phyloP scores from a whole-genome alignment of 2,329 filamentous ascomycete species.

The Aspergillus alliaceus region DNA sequence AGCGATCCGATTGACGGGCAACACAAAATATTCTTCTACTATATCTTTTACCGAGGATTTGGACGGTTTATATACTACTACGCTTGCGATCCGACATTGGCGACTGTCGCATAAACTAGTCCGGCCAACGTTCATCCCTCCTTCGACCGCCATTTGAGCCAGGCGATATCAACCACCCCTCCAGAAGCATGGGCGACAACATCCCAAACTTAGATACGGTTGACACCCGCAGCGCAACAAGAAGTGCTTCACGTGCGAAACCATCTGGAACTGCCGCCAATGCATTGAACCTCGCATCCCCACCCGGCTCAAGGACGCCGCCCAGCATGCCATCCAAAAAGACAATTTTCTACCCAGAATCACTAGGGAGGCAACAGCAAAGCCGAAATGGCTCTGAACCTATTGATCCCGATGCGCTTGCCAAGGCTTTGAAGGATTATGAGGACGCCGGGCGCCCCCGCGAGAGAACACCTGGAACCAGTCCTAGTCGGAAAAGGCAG shows the following conservation, averaged over 20 bases:
- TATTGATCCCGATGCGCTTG: conserved; percentile 60
- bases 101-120: conserved; percentile 22
- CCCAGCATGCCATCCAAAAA: conserved; percentile 53
- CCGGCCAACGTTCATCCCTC: conserved; percentile 9
- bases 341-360: conserved; percentile 41
- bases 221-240: conserved; percentile 19
- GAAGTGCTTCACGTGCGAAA: conserved; percentile 19
- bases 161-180: conserved; percentile 4
- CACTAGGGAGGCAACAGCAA: conserved; percentile 25
- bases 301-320: conserved; percentile 61
- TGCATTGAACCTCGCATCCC: conserved; percentile 43
- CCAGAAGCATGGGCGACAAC: conserved; percentile 23
- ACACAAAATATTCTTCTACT: background rate
- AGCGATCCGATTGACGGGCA: conserved; percentile 18
- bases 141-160: conserved; percentile 17
- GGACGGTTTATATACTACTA: conserved; percentile 4
- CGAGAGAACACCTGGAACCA: conserved; percentile 63
- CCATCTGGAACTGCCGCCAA: conserved; percentile 22
- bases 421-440: conserved; percentile 61
- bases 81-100: conserved; percentile 15
- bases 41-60: background rate
- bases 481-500: conserved; percentile 68
- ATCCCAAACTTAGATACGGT: conserved; percentile 17
- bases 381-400: conserved; percentile 47
- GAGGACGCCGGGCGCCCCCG: conserved; percentile 59